Evolutionary conservation across 2,329 filamentous ascomycete genomes (phyloP).

Genomic region (Colletotrichum brevisporum): DNA sequence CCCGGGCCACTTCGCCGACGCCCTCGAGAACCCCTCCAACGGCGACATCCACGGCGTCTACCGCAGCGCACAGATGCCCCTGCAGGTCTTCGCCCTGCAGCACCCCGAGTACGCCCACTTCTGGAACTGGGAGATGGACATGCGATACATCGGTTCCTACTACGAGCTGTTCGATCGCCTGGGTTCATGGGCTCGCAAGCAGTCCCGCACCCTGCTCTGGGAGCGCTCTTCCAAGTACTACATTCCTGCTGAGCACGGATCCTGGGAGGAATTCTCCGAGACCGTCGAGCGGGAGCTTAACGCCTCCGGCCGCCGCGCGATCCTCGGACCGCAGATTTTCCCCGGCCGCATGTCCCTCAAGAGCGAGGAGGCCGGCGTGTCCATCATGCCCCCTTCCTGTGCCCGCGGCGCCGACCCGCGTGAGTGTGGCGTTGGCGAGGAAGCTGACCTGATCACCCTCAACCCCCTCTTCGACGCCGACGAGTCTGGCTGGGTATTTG

Average conservation of each 20-base stretch:
- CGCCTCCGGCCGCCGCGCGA: conserved; percentile 63
- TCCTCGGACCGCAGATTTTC: conserved; percentile 78
- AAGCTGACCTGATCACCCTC: conserved; percentile 82
- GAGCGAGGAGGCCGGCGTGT: conserved; percentile 66
- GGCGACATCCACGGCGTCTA: conserved; percentile 78
- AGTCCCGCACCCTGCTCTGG: conserved; percentile 82
- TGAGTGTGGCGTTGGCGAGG: conserved; percentile 77
- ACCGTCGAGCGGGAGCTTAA: conserved; percentile 75
- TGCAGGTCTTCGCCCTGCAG: conserved; percentile 74
- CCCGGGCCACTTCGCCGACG: conserved; percentile 76
- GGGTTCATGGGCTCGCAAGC: conserved; percentile 74
- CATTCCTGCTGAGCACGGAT: conserved; percentile 77
- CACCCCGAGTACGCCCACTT: conserved; percentile 77
- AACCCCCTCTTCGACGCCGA: conserved; percentile 83
- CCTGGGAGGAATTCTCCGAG: conserved; percentile 79
- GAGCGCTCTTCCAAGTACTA: conserved; percentile 84
- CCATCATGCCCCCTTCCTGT: conserved; percentile 69
- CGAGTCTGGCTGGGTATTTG: conserved; percentile 80
- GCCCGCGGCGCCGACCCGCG: conserved; percentile 63
- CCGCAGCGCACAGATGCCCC: conserved; percentile 73
- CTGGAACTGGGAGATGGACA: conserved; percentile 81
- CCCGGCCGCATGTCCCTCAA: conserved; percentile 61
- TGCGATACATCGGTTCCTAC: conserved; percentile 75
- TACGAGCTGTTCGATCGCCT: conserved; percentile 82
- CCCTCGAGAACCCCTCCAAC: conserved; percentile 71